Evolutionary conservation across 257 asterid genomes (phyloP).

Genomic region (Voacanga thouarsii): DNA sequence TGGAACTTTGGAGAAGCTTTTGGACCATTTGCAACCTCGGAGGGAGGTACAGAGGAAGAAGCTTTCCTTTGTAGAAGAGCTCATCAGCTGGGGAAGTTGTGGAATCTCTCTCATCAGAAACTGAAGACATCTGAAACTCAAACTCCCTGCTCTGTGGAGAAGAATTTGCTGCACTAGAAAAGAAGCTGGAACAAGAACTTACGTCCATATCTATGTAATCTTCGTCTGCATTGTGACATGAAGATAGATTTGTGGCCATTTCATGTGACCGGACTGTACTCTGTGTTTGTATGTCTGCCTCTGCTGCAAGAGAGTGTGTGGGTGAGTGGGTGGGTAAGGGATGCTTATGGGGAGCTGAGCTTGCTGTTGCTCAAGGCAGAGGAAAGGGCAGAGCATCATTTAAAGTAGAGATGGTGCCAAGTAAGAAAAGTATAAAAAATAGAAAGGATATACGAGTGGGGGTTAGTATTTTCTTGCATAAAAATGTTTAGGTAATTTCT

Average conservation of each 20-base stretch:
- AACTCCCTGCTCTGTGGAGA: conserved; percentile 52
- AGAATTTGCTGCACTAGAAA: conserved; percentile 7
- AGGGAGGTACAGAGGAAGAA: conserved; percentile 81
- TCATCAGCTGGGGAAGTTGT: conserved; percentile 70
- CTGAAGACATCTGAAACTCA: conserved; percentile 72
- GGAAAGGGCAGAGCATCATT: conserved; percentile 39
- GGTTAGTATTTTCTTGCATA: neutral
- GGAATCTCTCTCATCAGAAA: conserved; percentile 29
- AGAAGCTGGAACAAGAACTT: conserved; percentile 21
- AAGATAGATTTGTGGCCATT: conserved; percentile 30
- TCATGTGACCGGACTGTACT: conserved; percentile 12
- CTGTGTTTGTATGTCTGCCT: neutral
- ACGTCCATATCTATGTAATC: conserved; percentile 45
- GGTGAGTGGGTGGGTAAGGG: conserved; percentile 11
- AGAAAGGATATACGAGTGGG: conserved; percentile 11
- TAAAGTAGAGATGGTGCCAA: conserved; percentile 60
- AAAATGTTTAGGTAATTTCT: neutral
- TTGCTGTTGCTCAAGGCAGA: conserved; percentile 22
- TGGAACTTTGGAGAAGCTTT: conserved; percentile 34
- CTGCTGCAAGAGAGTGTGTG: conserved; percentile 1
- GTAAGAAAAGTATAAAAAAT: conserved; percentile 37
- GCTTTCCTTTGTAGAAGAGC: conserved; percentile 83
- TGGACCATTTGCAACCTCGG: conserved; percentile 61
- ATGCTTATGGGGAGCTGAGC: conserved; percentile 40
- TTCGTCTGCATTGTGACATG: conserved; percentile 35